Evolutionary conservation across 305 asterid species (phyloP), one percentile per base, ranked within the genome.

Genomic region (Fraxinus xanthoxyloides): DNA sequence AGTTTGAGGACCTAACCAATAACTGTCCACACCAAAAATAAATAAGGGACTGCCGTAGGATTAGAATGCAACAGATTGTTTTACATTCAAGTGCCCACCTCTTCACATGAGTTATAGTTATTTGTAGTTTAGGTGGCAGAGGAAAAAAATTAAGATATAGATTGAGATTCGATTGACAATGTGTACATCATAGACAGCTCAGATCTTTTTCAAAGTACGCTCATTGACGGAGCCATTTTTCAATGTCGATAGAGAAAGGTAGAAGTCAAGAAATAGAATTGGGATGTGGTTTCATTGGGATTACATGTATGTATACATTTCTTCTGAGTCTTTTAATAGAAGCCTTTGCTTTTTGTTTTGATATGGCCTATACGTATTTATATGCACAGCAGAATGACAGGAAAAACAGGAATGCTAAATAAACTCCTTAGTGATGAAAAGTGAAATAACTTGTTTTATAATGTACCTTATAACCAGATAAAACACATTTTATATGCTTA

Each of bases 41-140:
- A 79, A 87, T 28, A 79, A 67, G 82, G 77, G 73, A 61, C 83
- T 77, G 87, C 81, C 63, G 74, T 83, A 88, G 91, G 84, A 90
- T 80, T 85, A 90, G 87, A 85, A 83, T 77, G 84, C 89, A 91
- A 87, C 92, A 83, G 40, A 86, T 79, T 86, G 82, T 88, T 87
- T 79, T 79, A 77, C 85, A 75, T 82, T 85, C 86, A 77, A 81
- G 85, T 82, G 84, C 74, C 82, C 89, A 65, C 87, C 72, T 79
- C 90, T 83, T 83, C 77, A 69, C 72, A 31, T 75, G 85, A 86
- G 89, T 78, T 76, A 81, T 81, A 83, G 75, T 81, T 84, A 79
- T 34, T 46, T 83, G 83, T 79, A 84, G 81, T 87, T 83, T 82
- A 81, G 78, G 86, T 79, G 31, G 88, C 80, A 85, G 77, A 78